Conservation (phyloP, 2,329 filamentous ascomycete species). For the Fusarium praegraminearum region DNA sequence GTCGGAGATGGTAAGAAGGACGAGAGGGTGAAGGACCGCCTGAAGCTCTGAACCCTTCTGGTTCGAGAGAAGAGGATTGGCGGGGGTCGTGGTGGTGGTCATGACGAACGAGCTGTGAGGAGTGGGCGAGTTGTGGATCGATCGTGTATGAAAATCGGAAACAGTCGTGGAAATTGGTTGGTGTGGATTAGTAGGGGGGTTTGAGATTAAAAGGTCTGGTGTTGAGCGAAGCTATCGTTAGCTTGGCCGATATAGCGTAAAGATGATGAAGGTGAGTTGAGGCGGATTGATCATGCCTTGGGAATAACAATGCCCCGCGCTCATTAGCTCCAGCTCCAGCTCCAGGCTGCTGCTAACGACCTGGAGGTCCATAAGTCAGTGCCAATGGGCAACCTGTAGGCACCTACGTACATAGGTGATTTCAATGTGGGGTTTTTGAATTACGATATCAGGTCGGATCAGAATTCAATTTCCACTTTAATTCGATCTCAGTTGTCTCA, state of each 20-base stretch:
- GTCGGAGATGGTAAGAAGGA: constrained; percentile 95
- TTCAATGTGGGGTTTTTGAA: constrained; percentile 25
- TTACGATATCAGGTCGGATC: constrained; percentile 11
- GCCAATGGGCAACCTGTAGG: not conserved
- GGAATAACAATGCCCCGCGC: constrained; percentile 37
- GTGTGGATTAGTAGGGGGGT: not conserved
- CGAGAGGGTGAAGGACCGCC: constrained; percentile 89
- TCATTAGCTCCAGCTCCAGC: constrained; percentile 4
- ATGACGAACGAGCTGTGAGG: constrained; percentile 55
- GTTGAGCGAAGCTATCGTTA: constrained; percentile 27
- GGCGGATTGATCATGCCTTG: constrained; percentile 1
- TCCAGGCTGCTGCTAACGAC: constrained; percentile 1
- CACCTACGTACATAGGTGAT: not conserved
- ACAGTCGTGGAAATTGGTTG: not conserved
- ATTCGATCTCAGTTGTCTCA: constrained; percentile 25
- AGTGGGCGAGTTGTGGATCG: not conserved
- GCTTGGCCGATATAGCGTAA: constrained; percentile 11
- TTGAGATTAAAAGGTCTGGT: constrained; percentile 2
- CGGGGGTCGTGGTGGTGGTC: constrained; percentile 54
- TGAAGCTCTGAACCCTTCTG: constrained; percentile 80
- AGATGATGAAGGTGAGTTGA: constrained; percentile 20
- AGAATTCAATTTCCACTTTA: constrained; percentile 23
- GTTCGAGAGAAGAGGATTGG: constrained; percentile 72
- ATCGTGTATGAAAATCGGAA: not conserved
- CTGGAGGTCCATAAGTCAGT: too few species aligned